Evolutionary conservation across 768 basidiomycete genomes (phyloP), one percentile per base, ranked within the genome.

Genomic region (Lactarius hatsudake): DNA sequence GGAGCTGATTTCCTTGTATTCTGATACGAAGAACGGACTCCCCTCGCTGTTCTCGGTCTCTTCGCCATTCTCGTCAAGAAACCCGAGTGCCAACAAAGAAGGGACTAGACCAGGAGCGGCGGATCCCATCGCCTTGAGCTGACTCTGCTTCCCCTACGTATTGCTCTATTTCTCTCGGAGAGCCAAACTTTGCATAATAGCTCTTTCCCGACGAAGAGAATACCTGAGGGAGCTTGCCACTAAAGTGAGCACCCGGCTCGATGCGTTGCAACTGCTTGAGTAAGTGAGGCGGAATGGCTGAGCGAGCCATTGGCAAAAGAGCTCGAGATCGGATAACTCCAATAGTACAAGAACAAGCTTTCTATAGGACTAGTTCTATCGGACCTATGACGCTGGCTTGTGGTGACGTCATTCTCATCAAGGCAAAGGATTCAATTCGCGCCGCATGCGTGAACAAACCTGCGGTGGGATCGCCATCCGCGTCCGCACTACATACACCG

Each of bases 41-140:
- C 81, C 83, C 26, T 75, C 73, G 23, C 67, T 68, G 8, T 74
- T 69, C 15, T 76, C 74, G 18, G 70, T 68, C 67, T 75, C 74
- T 20, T 72, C 71, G 15, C 72, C 65, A 26, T 73, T 69, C 10
- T 65, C 28, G 60, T 74, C 74, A 38, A 76, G 69, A 48, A 80
- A 63, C 4, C 87, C 88, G 54, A 73, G 80, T 7, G 82, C 80
- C 28, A 90, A 72, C 10, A 93, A 73, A 23, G 69, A 77, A 0
- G 91, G 91, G 1, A 82, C 86, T 28, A 93, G 74, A 0, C 86
- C 85, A 15, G 89, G 88, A 3, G 89, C 88, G n/a, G 87, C 90
- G 20, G 72, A 71, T 32, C 81, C 71, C 59, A 93, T 90, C 2
- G 81, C 84, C 67, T 78, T 83, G 62, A 93, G 81, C 9, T n/a